Percentiles rank a stretch among this genome's conserved stretches.
Conservation (phyloP, 176 grass and related monocot species). For the Cenchrus fungigraminus region DNA sequence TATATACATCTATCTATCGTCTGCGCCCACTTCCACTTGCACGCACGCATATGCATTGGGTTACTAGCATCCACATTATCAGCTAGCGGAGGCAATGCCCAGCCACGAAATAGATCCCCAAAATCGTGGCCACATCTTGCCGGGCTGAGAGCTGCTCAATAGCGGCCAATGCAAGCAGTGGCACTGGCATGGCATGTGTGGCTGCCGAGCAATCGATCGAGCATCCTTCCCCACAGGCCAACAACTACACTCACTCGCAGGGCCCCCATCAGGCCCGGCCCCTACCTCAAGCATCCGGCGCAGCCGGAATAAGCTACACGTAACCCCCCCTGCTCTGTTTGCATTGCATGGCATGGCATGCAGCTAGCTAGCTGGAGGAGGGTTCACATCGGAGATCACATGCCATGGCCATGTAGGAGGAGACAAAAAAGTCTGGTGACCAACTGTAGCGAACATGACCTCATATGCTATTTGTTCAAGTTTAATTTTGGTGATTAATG, state of each 20-base stretch:
- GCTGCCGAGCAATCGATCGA: too few species aligned
- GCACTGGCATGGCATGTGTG: neutral
- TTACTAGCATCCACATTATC: neutral
- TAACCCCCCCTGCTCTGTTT: too few species aligned
- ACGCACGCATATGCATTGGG: neutral
- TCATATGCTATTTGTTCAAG: too few species aligned
- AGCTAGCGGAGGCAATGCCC: neutral
- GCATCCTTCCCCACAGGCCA: neutral
- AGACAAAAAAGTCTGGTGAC: neutral
- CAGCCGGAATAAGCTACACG: neutral
- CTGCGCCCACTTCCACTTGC: neutral
- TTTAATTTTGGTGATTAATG: too few species aligned
- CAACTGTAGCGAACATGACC: neutral
- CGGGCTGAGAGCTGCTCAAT: neutral
- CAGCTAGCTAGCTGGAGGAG: neutral
- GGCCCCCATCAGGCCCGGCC: too few species aligned
- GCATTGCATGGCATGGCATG: neutral
- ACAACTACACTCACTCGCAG: neutral
- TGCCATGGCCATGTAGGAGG: constrained; percentile 2
- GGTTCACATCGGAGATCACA: constrained; percentile 9
- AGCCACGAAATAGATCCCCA: constrained; percentile 38
- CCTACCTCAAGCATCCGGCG: neutral
- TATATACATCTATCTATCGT: too few species aligned
- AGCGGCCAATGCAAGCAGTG: neutral
- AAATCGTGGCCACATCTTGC: constrained; percentile 33